Evolutionary conservation across 2,329 filamentous ascomycete species (phyloP).

Genomic region (Aspergillus sclerotialis): DNA sequence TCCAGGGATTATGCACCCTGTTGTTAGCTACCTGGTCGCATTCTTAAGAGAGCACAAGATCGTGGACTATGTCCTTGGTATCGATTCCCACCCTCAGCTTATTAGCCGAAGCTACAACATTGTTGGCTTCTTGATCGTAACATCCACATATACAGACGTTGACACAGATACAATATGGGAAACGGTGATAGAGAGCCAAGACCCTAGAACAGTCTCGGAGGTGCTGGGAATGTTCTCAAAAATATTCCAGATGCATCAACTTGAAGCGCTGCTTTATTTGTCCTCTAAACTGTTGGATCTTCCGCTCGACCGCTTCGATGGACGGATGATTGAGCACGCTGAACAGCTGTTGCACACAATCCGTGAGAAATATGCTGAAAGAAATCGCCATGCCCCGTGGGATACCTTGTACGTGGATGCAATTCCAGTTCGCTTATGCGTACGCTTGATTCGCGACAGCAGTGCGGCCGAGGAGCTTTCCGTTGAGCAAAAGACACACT

Average conservation of each 20-base stretch:
- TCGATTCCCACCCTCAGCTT: slow-evolving; percentile 87
- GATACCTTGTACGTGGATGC: slow-evolving; percentile 26
- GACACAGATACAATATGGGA: slow-evolving; percentile 81
- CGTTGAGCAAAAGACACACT: slow-evolving; percentile 51
- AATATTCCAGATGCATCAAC: slow-evolving; percentile 41
- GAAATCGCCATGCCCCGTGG: slow-evolving; percentile 16
- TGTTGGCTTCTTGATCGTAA: slow-evolving; percentile 78
- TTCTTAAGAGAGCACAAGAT: slow-evolving; percentile 65
- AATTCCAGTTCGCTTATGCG: slow-evolving; percentile 48
- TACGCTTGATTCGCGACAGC: slow-evolving; percentile 67
- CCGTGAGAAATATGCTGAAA: slow-evolving; percentile 36
- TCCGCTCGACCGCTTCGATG: slow-evolving; percentile 57
- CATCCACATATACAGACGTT: slow-evolving; percentile 60
- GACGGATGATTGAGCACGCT: slow-evolving; percentile 56
- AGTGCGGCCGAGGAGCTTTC: slow-evolving; percentile 50
- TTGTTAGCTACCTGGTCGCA: slow-evolving; percentile 61
- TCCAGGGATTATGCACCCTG: slow-evolving; percentile 40
- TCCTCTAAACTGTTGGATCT: slow-evolving; percentile 63
- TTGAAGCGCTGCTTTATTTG: slow-evolving; percentile 53
- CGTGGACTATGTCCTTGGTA: slow-evolving; percentile 79
- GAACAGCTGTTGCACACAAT: slow-evolving; percentile 49
- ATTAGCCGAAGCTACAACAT: slow-evolving; percentile 77
- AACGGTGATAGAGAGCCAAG: slow-evolving; percentile 71
- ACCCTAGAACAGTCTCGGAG: slow-evolving; percentile 76
- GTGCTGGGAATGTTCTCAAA: slow-evolving; percentile 60